Conservation (phyloP, 306 rosid species). For the Arachis stenosperma region DNA sequence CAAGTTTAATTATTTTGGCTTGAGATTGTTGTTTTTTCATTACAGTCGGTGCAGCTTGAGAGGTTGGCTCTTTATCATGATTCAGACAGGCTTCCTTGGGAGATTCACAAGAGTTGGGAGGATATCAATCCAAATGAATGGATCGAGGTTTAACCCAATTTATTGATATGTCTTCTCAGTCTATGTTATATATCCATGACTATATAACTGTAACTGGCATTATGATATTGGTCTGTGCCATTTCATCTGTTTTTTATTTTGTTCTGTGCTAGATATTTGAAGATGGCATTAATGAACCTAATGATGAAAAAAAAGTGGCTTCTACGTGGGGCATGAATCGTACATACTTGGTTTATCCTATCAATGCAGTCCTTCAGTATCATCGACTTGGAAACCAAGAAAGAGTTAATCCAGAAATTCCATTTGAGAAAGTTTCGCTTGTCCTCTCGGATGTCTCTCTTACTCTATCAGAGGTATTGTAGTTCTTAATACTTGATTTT, state of each 20-base stretch:
- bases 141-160: conserved; percentile 75
- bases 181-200: conserved; percentile 5
- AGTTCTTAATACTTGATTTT: conserved; percentile 18
- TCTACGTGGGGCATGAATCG: conserved; percentile 84
- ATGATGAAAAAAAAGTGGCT: conserved; percentile 49
- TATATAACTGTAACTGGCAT: conserved; percentile 20
- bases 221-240: not conserved
- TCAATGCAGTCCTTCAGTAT: conserved; percentile 81
- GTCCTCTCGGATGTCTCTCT: conserved; percentile 81
- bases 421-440: conserved; percentile 86
- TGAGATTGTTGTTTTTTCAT: conserved; percentile 37
- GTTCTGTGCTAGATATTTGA: conserved; percentile 76
- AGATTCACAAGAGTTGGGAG: conserved; percentile 85
- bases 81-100: conserved; percentile 82
- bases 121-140: conserved; percentile 85
- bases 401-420: conserved; percentile 78
- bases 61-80: conserved; percentile 96
- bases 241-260: conserved; percentile 22
- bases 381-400: conserved; percentile 98
- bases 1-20: conserved; percentile 13
- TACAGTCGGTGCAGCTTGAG: conserved; percentile 91
- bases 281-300: conserved; percentile 84
- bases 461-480: conserved; percentile 81
- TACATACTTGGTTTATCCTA: conserved; percentile 83
- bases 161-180: conserved; percentile 19